Percentiles rank a stretch among this genome's conserved stretches.
Evolutionary conservation across 768 basidiomycete genomes (phyloP).

Genomic region (Boletellus ananas): DNA sequence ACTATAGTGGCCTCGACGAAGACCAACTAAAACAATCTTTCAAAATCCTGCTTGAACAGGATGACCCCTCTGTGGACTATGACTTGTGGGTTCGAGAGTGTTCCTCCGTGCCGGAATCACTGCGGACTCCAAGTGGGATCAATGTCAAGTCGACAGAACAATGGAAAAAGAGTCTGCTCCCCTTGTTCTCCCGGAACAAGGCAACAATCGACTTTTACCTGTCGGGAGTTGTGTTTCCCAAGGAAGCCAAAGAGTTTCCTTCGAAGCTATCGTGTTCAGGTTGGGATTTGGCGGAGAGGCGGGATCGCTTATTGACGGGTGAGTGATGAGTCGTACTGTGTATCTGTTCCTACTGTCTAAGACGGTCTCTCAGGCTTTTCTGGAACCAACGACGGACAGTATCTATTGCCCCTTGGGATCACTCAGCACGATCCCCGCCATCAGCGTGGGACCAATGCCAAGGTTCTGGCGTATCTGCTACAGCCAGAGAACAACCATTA

Average conservation of each 20-base stretch:
- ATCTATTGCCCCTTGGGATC: constrained; percentile 29
- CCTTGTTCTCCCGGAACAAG: constrained; percentile 17
- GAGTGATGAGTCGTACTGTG: background rate
- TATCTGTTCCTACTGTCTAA: background rate
- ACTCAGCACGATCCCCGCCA: constrained; percentile 17
- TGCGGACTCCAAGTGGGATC: constrained; percentile 17
- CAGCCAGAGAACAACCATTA: constrained; percentile 23
- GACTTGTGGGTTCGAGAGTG: constrained; percentile 18
- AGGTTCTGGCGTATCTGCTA: constrained; percentile 20
- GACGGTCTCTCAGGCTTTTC: constrained; percentile 15
- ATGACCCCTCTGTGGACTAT: constrained; percentile 21
- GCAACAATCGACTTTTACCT: constrained; percentile 27
- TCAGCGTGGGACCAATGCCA: constrained; percentile 16
- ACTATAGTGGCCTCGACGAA: constrained; percentile 23
- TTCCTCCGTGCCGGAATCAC: constrained; percentile 12
- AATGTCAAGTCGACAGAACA: constrained; percentile 25
- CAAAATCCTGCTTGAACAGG: constrained; percentile 14
- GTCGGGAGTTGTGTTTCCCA: constrained; percentile 25
- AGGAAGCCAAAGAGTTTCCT: constrained; percentile 20
- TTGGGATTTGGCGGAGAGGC: constrained; percentile 27
- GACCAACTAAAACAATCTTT: constrained; percentile 18
- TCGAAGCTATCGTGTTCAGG: constrained; percentile 22
- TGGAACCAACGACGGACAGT: constrained; percentile 26
- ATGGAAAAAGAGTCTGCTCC: constrained; percentile 8
- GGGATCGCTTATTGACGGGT: constrained; percentile 19